Conservation (phyloP, 306 rosid genomes). For the Arachis stenosperma region DNA sequence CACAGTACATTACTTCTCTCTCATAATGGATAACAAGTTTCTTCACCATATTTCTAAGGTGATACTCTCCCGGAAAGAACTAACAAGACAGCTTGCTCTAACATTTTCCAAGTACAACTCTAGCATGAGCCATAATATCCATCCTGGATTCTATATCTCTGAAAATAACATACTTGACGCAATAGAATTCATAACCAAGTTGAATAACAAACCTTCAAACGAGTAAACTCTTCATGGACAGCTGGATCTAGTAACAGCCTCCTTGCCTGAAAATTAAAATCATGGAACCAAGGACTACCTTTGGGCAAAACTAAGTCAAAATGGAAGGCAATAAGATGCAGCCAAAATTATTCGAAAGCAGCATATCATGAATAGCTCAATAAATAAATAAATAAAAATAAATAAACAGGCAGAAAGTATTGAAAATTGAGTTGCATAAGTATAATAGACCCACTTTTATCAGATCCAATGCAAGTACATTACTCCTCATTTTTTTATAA, state of each 20-base stretch:
- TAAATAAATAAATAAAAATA: not conserved
- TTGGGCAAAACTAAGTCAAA: not conserved
- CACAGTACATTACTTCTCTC: not conserved
- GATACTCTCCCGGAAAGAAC: not conserved
- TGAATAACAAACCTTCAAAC: conserved; percentile 70
- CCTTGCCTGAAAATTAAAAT: conserved; percentile 66
- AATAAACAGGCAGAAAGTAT: conserved; percentile 7
- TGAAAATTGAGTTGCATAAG: conserved; percentile 5
- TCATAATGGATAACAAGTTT: conserved; percentile 10
- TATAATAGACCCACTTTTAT: conserved; percentile 15
- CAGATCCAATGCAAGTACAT: conserved; percentile 5
- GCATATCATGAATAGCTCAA: conserved; percentile 1
- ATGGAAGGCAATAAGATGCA: not conserved
- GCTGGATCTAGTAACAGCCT: conserved; percentile 91
- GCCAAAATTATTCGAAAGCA: conserved; percentile 11
- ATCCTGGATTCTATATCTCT: not conserved
- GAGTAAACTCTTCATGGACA: conserved; percentile 90
- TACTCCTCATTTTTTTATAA: not conserved
- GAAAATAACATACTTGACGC: conserved; percentile 5
- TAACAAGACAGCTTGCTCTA: not conserved
- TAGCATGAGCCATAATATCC: conserved; percentile 5
- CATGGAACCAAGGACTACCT: conserved; percentile 8
- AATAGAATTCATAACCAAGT: conserved; percentile 13
- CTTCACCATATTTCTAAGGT: conserved; percentile 5
- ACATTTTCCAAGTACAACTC: conserved; percentile 5